Percentiles rank a stretch among this genome's conserved stretches.
Conservation (phyloP, 805 yeast species). For the Candida qinlingensis region DNA sequence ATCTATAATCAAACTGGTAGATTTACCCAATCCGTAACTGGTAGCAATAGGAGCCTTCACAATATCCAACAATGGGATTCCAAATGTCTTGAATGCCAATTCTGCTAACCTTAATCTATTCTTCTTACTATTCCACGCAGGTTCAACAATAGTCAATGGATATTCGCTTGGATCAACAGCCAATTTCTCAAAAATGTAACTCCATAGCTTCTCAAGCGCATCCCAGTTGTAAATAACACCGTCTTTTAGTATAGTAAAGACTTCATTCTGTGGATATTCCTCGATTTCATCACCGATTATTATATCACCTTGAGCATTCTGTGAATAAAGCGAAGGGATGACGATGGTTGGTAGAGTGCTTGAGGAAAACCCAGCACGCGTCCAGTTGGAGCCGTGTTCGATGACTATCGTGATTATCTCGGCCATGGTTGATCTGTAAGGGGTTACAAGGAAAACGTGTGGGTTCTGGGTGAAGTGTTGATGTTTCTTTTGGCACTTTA, state of each 20-base stretch:
- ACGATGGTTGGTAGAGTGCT: constrained; percentile 57
- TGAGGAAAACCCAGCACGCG: constrained; percentile 67
- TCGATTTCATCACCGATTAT: constrained; percentile 46
- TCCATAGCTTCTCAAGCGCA: constrained; percentile 62
- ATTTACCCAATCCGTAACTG: constrained; percentile 70
- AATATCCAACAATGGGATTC: constrained; percentile 73
- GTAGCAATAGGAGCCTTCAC: constrained; percentile 74
- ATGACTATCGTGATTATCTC: constrained; percentile 58
- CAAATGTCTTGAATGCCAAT: constrained; percentile 66
- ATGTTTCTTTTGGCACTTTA: background rate
- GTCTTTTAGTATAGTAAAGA: constrained; percentile 54
- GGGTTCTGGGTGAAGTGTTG: background rate
- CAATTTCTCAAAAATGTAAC: constrained; percentile 50
- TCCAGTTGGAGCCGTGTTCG: constrained; percentile 59
- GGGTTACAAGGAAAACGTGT: background rate
- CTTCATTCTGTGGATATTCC: constrained; percentile 21
- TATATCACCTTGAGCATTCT: constrained; percentile 21
- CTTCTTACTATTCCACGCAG: constrained; percentile 62
- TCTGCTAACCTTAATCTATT: constrained; percentile 56
- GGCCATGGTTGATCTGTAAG: constrained; percentile 1
- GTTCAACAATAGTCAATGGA: constrained; percentile 61
- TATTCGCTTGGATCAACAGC: constrained; percentile 51
- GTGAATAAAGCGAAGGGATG: constrained; percentile 51
- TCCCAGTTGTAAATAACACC: constrained; percentile 74
- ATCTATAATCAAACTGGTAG: constrained; percentile 76